phyloP scores from a whole-genome alignment of 2,329 filamentous ascomycete genomes.

The Phyllosticta citrichinensis region DNA sequence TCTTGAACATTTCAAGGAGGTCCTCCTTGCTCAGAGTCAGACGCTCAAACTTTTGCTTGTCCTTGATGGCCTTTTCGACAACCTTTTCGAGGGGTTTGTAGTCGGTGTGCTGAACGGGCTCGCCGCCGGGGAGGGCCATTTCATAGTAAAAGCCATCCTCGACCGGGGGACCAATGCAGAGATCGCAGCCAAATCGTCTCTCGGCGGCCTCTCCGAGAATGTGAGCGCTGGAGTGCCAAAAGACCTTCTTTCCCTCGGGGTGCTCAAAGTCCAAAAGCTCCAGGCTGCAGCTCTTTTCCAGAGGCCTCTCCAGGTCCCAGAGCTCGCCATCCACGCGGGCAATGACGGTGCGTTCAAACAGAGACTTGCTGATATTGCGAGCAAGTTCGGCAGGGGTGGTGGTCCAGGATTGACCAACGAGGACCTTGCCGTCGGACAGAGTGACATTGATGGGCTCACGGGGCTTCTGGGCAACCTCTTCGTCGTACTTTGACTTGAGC shows the following conservation, averaged over 20 bases:
- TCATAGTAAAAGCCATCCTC: conserved; percentile 95
- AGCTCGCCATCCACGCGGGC: conserved; percentile 74
- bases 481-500: conserved; percentile 74
- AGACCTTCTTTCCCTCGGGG: conserved; percentile 75
- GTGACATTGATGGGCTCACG: conserved; percentile 66
- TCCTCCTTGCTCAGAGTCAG: conserved; percentile 83
- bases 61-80: conserved; percentile 79
- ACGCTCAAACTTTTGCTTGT: conserved; percentile 91
- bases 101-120: conserved; percentile 61
- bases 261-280: conserved; percentile 76
- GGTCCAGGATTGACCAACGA: conserved; percentile 76
- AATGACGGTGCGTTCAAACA: conserved; percentile 78
- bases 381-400: conserved; percentile 75
- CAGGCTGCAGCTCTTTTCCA: conserved; percentile 80
- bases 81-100: conserved; percentile 77
- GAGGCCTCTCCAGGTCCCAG: conserved; percentile 85
- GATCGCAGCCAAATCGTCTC: conserved; percentile 77
- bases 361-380: conserved; percentile 72
- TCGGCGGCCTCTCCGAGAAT: conserved; percentile 93
- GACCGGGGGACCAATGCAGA: conserved; percentile 89
- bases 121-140: conserved; percentile 72
- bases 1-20: conserved; percentile 88
- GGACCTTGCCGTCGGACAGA: conserved; percentile 60
- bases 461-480: conserved; percentile 60
- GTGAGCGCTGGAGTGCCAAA: conserved; percentile 96